Evolutionary conservation across 1,284 basidiomycete species (phyloP).

Genomic region (Trametes pubescens): DNA sequence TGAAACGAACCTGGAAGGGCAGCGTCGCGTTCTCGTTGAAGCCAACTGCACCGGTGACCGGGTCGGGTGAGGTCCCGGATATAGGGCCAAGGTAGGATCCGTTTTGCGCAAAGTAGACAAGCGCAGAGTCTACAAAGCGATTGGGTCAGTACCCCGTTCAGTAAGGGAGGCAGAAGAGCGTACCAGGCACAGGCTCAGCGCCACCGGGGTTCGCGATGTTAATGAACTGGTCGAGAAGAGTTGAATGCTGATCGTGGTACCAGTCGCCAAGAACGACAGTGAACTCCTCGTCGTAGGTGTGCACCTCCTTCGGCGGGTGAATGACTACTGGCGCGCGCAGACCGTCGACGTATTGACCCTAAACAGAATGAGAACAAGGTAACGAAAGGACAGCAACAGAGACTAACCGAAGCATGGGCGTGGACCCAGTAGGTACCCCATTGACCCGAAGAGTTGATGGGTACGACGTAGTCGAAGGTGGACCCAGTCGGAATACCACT

Average conservation of each 20-base stretch:
- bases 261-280: slow-evolving; percentile 73
- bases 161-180: slow-evolving; percentile 25
- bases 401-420: slow-evolving; percentile 65
- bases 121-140: slow-evolving; percentile 65
- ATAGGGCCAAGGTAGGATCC: slow-evolving; percentile 73
- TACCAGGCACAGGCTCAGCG: slow-evolving; percentile 87
- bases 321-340: slow-evolving; percentile 83
- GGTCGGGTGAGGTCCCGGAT: slow-evolving; percentile 53
- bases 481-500: slow-evolving; percentile 86
- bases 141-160: background rate
- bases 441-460: slow-evolving; percentile 76
- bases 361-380: background rate
- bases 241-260: slow-evolving; percentile 79
- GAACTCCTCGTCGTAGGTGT: slow-evolving; percentile 91
- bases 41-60: slow-evolving; percentile 65
- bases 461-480: slow-evolving; percentile 82
- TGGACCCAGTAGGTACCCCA: slow-evolving; percentile 94
- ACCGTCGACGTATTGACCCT: slow-evolving; percentile 91
- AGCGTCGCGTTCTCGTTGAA: slow-evolving; percentile 91
- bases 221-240: slow-evolving; percentile 77
- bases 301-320: slow-evolving; percentile 66
- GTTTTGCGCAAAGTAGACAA: slow-evolving; percentile 88
- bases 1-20: slow-evolving; percentile 62
- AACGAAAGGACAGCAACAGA: background rate
- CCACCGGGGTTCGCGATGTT: slow-evolving; percentile 82